These are phyloP conservation scores for Naegleria gruberi DNA, from an alignment of 208 protist species.

Conservation along the genomic window DNA sequence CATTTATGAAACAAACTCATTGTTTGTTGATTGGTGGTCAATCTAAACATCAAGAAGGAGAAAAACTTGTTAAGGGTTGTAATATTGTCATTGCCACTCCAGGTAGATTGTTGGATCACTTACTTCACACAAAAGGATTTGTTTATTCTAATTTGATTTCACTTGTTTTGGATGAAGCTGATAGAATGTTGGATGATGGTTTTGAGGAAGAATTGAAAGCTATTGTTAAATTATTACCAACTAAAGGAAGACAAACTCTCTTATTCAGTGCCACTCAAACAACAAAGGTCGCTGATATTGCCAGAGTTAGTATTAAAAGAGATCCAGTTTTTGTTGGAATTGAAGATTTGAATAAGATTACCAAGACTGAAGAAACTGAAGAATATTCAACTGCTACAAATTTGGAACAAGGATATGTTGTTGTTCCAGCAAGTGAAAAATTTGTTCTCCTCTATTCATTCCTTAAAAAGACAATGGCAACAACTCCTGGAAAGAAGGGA, in stretches of 20 bases:
- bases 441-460: slow-evolving; percentile 98
- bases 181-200: slow-evolving; percentile 91
- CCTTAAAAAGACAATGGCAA: slow-evolving; percentile 91
- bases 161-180: slow-evolving; percentile 97
- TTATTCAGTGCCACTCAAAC: slow-evolving; percentile 99
- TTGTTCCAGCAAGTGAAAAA: slow-evolving; percentile 69
- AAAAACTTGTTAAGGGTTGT: slow-evolving; percentile 63
- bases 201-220: slow-evolving; percentile 97
- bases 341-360: slow-evolving; percentile 40
- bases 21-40: slow-evolving; percentile 71
- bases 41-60: slow-evolving; percentile 60
- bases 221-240: slow-evolving; percentile 95
- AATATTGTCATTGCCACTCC: slow-evolving; percentile 73
- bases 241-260: slow-evolving; percentile 85
- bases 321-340: slow-evolving; percentile 92
- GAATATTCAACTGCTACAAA: slow-evolving; percentile 35
- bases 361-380: background rate
- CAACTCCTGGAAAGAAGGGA: slow-evolving; percentile 41
- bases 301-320: slow-evolving; percentile 84
- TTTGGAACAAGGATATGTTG: slow-evolving; percentile 42
- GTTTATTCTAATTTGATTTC: slow-evolving; percentile 88
- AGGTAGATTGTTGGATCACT: slow-evolving; percentile 94
- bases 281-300: slow-evolving; percentile 90
- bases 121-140: slow-evolving; percentile 92
- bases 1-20: slow-evolving; percentile 69